phyloP scores from a whole-genome alignment of 2,329 filamentous ascomycete species.

The Aspergillus aculeatus region DNA sequence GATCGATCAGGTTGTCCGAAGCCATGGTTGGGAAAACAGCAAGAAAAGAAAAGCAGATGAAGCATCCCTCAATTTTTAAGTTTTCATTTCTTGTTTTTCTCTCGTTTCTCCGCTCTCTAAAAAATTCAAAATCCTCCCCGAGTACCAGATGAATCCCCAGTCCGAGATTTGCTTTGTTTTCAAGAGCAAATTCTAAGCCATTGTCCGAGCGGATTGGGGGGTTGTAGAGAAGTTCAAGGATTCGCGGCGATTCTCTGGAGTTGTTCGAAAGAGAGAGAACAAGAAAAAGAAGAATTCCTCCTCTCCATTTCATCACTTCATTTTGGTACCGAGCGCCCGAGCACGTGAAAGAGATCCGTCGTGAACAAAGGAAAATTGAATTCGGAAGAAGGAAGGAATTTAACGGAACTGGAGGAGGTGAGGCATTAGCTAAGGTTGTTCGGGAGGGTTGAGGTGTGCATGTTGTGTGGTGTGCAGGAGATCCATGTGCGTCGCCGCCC shows the following conservation, averaged over 20 bases:
- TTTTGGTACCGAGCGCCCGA: constrained; percentile 24
- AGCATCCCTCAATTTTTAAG: not conserved
- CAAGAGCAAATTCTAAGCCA: not conserved
- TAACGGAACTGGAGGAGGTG: constrained; percentile 34
- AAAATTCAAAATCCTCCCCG: not conserved
- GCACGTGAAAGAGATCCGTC: constrained; percentile 31
- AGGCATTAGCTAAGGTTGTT: constrained; percentile 12
- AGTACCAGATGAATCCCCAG: not conserved
- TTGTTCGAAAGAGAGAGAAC: not conserved
- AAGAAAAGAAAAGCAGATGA: not conserved
- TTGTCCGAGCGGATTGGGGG: not conserved
- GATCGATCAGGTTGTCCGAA: no score
- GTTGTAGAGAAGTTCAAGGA: not conserved
- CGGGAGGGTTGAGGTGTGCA: not conserved
- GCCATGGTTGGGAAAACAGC: not conserved
- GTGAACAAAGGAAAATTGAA: constrained; percentile 29
- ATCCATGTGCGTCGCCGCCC: not conserved
- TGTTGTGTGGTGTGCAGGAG: not conserved
- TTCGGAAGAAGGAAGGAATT: constrained; percentile 29
- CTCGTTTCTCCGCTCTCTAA: not conserved
- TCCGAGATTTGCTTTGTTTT: not conserved
- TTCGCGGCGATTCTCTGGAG: not conserved
- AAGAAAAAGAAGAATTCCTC: constrained; percentile 1
- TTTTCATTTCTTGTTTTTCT: not conserved
- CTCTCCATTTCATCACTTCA: constrained; percentile 11